phyloP scores from a whole-genome alignment of 2,329 filamentous ascomycete species.

The Botrytis hyacinthi region DNA sequence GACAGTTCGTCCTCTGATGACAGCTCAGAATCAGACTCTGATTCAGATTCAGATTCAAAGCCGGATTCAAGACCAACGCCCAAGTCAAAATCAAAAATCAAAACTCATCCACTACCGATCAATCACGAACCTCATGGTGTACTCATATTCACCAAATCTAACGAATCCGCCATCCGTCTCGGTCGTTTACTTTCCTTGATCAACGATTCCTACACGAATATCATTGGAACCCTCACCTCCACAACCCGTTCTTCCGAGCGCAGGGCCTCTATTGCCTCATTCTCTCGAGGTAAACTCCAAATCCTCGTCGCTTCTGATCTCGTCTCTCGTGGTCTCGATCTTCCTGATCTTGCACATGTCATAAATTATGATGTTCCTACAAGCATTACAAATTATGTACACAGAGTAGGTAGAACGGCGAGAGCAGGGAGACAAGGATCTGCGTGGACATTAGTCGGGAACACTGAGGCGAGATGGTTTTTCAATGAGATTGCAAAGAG shows the following conservation, averaged over 20 bases:
- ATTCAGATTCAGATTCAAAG: constrained; percentile 17
- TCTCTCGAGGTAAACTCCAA: constrained; percentile 59
- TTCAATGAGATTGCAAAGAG: constrained; percentile 73
- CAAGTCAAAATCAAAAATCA: not conserved
- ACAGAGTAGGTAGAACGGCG: constrained; percentile 88
- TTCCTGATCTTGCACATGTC: constrained; percentile 75
- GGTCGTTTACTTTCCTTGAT: constrained; percentile 72
- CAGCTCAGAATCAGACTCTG: constrained; percentile 7
- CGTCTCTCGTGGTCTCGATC: constrained; percentile 86
- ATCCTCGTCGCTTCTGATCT: constrained; percentile 89
- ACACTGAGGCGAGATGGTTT: constrained; percentile 81
- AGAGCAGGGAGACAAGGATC: constrained; percentile 72
- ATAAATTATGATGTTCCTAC: constrained; percentile 91
- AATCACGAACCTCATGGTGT: constrained; percentile 43
- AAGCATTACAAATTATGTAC: constrained; percentile 79
- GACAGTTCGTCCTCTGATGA: constrained; percentile 12
- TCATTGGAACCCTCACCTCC: constrained; percentile 71
- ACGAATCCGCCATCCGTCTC: constrained; percentile 84
- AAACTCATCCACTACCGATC: constrained; percentile 20
- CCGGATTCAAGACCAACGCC: not conserved
- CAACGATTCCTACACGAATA: constrained; percentile 53
- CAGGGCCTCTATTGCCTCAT: constrained; percentile 65
- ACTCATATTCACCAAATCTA: constrained; percentile 87
- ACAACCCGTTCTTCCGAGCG: constrained; percentile 71
- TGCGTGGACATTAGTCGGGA: constrained; percentile 83